These are phyloP conservation scores for Phyllosticta citriasiana DNA, from an alignment of 2,329 filamentous ascomycete genomes.

Conservation along the genomic window DNA sequence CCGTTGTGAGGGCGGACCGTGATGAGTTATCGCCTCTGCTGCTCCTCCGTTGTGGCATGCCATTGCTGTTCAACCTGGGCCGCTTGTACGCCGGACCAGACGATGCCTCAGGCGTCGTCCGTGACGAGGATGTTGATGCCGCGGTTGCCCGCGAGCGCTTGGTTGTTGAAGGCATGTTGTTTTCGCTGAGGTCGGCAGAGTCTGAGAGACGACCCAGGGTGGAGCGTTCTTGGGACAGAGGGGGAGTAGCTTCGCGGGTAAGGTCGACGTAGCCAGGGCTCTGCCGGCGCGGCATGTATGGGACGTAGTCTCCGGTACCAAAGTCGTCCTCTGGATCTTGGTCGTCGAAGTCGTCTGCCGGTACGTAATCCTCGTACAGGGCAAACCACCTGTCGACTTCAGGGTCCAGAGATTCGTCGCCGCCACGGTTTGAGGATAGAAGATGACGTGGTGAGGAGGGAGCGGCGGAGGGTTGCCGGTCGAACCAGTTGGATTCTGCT, in stretches of 20 bases:
- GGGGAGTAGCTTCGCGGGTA: slow-evolving; percentile 8
- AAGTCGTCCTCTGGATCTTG: neutral
- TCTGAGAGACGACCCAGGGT: neutral
- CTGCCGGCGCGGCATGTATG: neutral
- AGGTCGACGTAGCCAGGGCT: slow-evolving; percentile 28
- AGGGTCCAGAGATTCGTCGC: neutral
- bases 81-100: slow-evolving; percentile 25
- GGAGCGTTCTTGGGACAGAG: slow-evolving; percentile 7
- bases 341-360: neutral
- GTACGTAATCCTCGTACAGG: neutral
- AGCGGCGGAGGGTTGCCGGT: neutral
- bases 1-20: neutral
- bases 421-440: neutral
- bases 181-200: neutral
- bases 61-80: slow-evolving; percentile 16
- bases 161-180: neutral
- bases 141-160: neutral
- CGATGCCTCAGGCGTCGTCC: slow-evolving; percentile 7
- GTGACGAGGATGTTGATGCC: slow-evolving; percentile 11
- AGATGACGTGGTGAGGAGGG: neutral
- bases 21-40: neutral
- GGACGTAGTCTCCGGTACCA: neutral
- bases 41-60: neutral
- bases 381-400: neutral
- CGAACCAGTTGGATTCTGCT: neutral